Evolutionary conservation across 1,284 basidiomycete genomes (phyloP), one percentile per base, ranked within the genome.

Genomic region (Wolfiporia cocos): DNA sequence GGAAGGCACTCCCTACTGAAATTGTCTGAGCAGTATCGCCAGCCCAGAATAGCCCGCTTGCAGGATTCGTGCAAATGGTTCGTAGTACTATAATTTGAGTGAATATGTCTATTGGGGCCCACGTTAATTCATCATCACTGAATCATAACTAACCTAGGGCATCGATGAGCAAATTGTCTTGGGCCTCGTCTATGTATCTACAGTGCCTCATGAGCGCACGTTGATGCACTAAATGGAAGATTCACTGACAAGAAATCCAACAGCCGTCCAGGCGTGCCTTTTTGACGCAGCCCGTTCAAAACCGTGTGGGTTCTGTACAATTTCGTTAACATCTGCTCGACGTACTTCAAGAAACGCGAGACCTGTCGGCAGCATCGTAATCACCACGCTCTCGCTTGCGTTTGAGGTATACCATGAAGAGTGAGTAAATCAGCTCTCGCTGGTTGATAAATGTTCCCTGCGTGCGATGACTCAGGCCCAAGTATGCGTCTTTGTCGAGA

Each of bases 21-120:
- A 88, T 87, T 0, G 84, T 83, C 50, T 88, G 85, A 0, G 85
- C 84, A 0, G 86, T 88, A 53, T 88, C 85, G 0, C 85, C 86
- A 0, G 85, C 85, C 80, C 81, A 88, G 53, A 86, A 86, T 18
- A 84, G 59, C 0, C 86, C 85, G 30, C 29, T 37, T 39, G 81
- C 64, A 0, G 75, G 70, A 51, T 87, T 86, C 10, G 59, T 59
- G 50, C 81, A 86, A 2, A 86, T 53, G 0, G 60, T 63, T 10
- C 81, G 65, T 33, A 88, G 56, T 1, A 88, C 84, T 86, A 18
- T 2, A n/a, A 18, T 11, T 17, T 28, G 14, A 4, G 15, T 21
- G 5, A 14, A 24, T 40, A 19, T n/a, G 2, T 12, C 10, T 26
- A 3, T 11, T 3, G 10, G 12, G 15, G 19, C 3, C 5, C 14